Evolutionary conservation across 345 rosid genomes (phyloP).

Genomic region (Arabis hirsuta): DNA sequence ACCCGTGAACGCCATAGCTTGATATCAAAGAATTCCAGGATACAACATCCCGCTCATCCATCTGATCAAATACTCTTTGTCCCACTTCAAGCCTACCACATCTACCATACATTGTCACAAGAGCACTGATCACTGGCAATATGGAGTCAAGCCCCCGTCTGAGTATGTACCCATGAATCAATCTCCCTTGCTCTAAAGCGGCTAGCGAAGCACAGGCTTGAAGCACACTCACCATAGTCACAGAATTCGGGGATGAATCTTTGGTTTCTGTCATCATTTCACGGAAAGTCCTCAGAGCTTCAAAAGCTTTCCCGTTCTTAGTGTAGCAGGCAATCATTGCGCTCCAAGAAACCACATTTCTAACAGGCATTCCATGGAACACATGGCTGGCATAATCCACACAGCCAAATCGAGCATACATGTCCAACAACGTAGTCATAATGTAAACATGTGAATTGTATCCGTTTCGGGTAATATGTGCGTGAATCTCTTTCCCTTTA

Average conservation of each 20-base stretch:
- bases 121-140: slow-evolving; percentile 76
- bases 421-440: slow-evolving; percentile 85
- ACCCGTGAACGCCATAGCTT: slow-evolving; percentile 82
- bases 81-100: slow-evolving; percentile 79
- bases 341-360: slow-evolving; percentile 90
- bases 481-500: slow-evolving; percentile 86
- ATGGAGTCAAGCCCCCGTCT: slow-evolving; percentile 80
- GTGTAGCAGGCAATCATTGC: slow-evolving; percentile 86
- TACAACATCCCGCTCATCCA: slow-evolving; percentile 73
- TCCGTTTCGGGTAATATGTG: slow-evolving; percentile 64
- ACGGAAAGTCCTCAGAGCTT: slow-evolving; percentile 68
- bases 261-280: slow-evolving; percentile 61
- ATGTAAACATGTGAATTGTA: slow-evolving; percentile 67
- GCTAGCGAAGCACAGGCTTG: slow-evolving; percentile 91
- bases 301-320: slow-evolving; percentile 64
- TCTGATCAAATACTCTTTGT: slow-evolving; percentile 64
- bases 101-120: slow-evolving; percentile 79
- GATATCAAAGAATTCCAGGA: slow-evolving; percentile 92
- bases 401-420: slow-evolving; percentile 84
- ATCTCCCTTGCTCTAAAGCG: slow-evolving; percentile 80
- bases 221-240: slow-evolving; percentile 90
- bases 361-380: slow-evolving; percentile 62
- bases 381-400: slow-evolving; percentile 60
- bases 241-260: slow-evolving; percentile 66
- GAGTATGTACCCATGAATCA: slow-evolving; percentile 76